Percentiles rank a stretch among this genome's conserved stretches.
Evolutionary conservation across 2,329 filamentous ascomycete genomes (phyloP).

Genomic region (Sarocladium strictum): DNA sequence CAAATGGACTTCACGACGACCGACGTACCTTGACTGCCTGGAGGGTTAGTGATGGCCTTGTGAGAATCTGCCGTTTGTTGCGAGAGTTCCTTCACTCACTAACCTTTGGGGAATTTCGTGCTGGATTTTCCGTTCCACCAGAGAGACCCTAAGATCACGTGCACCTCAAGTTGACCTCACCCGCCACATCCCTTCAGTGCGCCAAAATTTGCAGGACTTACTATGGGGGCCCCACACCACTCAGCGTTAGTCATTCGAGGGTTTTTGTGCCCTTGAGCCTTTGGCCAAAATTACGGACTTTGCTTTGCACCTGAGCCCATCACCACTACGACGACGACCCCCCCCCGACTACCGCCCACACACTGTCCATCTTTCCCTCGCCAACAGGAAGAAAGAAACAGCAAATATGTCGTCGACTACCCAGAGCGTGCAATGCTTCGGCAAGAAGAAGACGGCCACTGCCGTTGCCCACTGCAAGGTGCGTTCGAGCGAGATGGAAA

Average conservation of each 20-base stretch:
- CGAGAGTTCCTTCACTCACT: background rate
- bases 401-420: conserved; percentile 63
- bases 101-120: too few relatives aligned
- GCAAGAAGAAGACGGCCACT: conserved; percentile 93
- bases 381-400: conserved; percentile 20
- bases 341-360: conserved; percentile 6
- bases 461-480: conserved; percentile 92
- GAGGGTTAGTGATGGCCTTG: conserved; percentile 9
- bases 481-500: conserved; percentile 27
- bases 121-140: too few relatives aligned
- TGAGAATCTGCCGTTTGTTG: conserved; percentile 4
- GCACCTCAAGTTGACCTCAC: too few relatives aligned
- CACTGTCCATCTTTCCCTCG: conserved; percentile 12
- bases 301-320: too few relatives aligned
- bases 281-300: too few relatives aligned
- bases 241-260: too few relatives aligned
- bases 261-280: too few relatives aligned
- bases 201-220: background rate
- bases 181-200: background rate
- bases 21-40: conserved; percentile 31
- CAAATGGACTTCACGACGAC: background rate
- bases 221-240: too few relatives aligned
- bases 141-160: conserved; percentile 10
- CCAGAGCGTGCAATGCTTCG: conserved; percentile 94
- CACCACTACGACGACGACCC: background rate